Conservation (phyloP, 2,329 filamentous ascomycete genomes). For the Corinectria fuckeliana region DNA sequence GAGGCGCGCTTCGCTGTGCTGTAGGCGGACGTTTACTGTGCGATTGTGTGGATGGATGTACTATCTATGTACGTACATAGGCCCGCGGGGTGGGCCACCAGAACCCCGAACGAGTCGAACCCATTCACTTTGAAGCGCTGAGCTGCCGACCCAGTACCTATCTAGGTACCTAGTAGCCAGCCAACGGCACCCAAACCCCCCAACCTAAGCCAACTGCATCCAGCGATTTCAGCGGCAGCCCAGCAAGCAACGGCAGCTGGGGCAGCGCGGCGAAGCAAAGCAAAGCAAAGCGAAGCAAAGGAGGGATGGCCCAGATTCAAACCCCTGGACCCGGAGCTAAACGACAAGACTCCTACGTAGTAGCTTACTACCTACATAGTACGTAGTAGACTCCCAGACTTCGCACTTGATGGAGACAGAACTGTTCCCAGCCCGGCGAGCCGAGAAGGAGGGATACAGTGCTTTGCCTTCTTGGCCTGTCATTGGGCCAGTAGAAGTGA, state of each 20-base stretch:
- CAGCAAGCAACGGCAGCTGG: conserved; percentile 16
- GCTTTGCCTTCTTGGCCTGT: conserved; percentile 10
- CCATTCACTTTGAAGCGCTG: conserved; percentile 1
- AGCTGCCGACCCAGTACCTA: conserved; percentile 30
- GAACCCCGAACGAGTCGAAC: not conserved
- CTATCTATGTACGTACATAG: conserved; percentile 2
- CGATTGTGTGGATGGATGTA: not conserved
- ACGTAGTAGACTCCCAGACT: too few relatives aligned
- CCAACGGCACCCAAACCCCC: conserved; percentile 31
- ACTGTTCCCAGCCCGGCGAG: conserved; percentile 10
- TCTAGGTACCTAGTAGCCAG: too few relatives aligned
- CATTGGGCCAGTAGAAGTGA: conserved; percentile 14
- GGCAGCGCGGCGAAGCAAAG: too few relatives aligned
- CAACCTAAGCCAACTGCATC: conserved; percentile 14
- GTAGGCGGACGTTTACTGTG: not conserved
- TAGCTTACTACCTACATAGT: too few relatives aligned
- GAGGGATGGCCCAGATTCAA: conserved; percentile 2
- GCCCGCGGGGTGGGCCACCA: not conserved
- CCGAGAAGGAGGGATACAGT: conserved; percentile 20
- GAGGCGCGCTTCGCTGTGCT: conserved; percentile 22
- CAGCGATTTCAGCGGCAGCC: conserved; percentile 15
- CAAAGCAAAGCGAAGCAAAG: not conserved
- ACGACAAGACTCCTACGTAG: not conserved
- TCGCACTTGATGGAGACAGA: not conserved
- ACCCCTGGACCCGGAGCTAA: conserved; percentile 7